Evolutionary conservation across 2,329 filamentous ascomycete species (phyloP).

Genomic region (Ceratocystiopsis minuta): DNA sequence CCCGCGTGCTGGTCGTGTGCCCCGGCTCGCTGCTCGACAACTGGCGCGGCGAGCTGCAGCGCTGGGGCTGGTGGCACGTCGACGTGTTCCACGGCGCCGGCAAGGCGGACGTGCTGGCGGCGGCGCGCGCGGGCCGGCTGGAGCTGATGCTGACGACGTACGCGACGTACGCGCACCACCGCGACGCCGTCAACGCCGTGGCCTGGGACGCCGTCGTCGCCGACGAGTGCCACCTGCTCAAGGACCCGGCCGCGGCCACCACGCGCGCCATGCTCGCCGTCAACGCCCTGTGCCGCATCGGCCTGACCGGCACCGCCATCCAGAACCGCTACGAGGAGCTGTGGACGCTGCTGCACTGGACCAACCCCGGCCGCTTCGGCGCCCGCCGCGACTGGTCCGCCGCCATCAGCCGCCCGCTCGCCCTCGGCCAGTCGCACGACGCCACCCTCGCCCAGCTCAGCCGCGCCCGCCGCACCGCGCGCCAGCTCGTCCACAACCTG

Average conservation of each 20-base stretch:
- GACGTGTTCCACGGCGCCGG: conserved; percentile 59
- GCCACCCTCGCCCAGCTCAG: conserved; percentile 71
- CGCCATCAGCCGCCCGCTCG: conserved; percentile 61
- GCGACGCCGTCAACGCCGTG: conserved; percentile 58
- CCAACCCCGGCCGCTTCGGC: conserved; percentile 59
- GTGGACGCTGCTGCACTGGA: conserved; percentile 94
- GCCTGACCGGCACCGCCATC: conserved; percentile 86
- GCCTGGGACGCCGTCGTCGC: conserved; percentile 89
- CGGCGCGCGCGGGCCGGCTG: conserved; percentile 56
- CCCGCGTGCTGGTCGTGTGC: conserved; percentile 67
- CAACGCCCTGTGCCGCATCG: conserved; percentile 82
- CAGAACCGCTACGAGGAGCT: conserved; percentile 97
- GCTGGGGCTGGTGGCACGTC: conserved; percentile 93
- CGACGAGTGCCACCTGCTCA: conserved; percentile 84
- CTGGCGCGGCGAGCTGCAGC: conserved; percentile 69
- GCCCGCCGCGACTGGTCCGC: conserved; percentile 56
- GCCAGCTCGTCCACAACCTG: conserved; percentile 70
- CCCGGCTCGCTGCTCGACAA: conserved; percentile 79
- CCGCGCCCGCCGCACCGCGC: conserved; percentile 61
- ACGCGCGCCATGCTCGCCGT: conserved; percentile 78
- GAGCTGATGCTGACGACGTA: conserved; percentile 96
- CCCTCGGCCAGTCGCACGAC: conserved; percentile 80
- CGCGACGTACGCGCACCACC: conserved; percentile 66
- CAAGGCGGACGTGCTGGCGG: conserved; percentile 52
- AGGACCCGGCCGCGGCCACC: conserved; percentile 58